phyloP scores from a whole-genome alignment of 1,284 basidiomycete species.

The Apiotrichum gamsii region DNA sequence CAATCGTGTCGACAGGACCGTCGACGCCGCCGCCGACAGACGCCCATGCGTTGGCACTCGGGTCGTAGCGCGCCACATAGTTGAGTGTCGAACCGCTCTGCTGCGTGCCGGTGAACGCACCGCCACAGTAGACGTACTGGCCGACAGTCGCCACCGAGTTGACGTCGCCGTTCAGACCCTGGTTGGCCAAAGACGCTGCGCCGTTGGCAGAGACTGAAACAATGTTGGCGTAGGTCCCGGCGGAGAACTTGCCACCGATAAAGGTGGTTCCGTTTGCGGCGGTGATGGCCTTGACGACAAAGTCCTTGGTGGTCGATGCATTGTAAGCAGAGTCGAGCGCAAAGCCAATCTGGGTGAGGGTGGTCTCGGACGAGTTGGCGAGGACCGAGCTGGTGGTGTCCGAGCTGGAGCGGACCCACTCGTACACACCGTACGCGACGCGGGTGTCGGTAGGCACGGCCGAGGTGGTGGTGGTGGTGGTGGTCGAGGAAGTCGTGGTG shows the following conservation, averaged over 20 bases:
- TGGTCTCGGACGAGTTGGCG: slow-evolving; percentile 66
- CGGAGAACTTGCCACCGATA: slow-evolving; percentile 69
- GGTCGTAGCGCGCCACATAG: slow-evolving; percentile 70
- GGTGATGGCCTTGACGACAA: slow-evolving; percentile 55
- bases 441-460: slow-evolving; percentile 15
- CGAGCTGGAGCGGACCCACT: slow-evolving; percentile 25
- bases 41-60: slow-evolving; percentile 62
- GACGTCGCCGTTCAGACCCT: slow-evolving; percentile 70
- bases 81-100: slow-evolving; percentile 55
- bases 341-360: slow-evolving; percentile 60
- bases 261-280: slow-evolving; percentile 63
- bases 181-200: slow-evolving; percentile 51
- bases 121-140: slow-evolving; percentile 72
- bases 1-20: slow-evolving; percentile 62
- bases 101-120: slow-evolving; percentile 69
- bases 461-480: slow-evolving; percentile 5
- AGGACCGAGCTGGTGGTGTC: slow-evolving; percentile 48
- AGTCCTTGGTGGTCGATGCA: slow-evolving; percentile 39
- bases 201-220: slow-evolving; percentile 54
- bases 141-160: slow-evolving; percentile 58
- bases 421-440: slow-evolving; percentile 38
- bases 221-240: slow-evolving; percentile 63
- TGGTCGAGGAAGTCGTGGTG: not conserved
- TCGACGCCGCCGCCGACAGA: slow-evolving; percentile 69
- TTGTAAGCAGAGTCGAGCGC: slow-evolving; percentile 50